Evolutionary conservation across 495 filamentous ascomycete genomes (phyloP), one percentile per base, ranked within the genome.

Genomic region (Amniculicola lignicola): DNA sequence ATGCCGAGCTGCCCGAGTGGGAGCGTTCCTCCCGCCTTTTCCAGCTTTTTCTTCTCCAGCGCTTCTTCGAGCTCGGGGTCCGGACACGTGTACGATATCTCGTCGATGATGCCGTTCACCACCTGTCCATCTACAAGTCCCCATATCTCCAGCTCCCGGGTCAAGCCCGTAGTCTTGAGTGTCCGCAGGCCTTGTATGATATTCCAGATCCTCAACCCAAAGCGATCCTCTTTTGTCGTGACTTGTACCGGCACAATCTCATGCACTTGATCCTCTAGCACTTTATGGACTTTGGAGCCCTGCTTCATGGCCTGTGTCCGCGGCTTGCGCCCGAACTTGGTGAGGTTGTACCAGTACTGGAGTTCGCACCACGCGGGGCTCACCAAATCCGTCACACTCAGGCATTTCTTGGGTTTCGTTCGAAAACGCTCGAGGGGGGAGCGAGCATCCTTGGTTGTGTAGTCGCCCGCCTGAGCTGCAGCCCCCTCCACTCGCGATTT

Each of bases 361-460:
- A 96, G 70, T 69, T 98, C 94, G 68, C 93, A 98, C 93, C 93
- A 98, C 7, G 90, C 82, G 1, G 90, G 90, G 12, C 86, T 85
- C 1, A 92, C 79, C 36, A 98, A 67, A 69, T 98, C 93, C 1
- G 89, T 88, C 3, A 98, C 93, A 0, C 87, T 89, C n/a, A 98
- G 80, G 0, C 87, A 79, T 61, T 88, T 91, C 60, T 79, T 85
- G 0, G 88, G 88, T 18, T 79, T 77, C 1, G 79, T 82, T 19
- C 93, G 84, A 66, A 95, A 97, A 27, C 89, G 85, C 50, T 90
- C 79, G 21, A 87, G 70, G 0, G 83, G 86, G 0, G 85, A 78
- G 27, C 77, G 71, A 4, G 71, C 51, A 60, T 81, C 79, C 22
- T 45, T 19, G 14, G 25, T 22, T 4, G 23, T 33, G 54, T 22